phyloP scores from a whole-genome alignment of 1,284 basidiomycete species.

The Cutaneotrichosporon sp. region DNA sequence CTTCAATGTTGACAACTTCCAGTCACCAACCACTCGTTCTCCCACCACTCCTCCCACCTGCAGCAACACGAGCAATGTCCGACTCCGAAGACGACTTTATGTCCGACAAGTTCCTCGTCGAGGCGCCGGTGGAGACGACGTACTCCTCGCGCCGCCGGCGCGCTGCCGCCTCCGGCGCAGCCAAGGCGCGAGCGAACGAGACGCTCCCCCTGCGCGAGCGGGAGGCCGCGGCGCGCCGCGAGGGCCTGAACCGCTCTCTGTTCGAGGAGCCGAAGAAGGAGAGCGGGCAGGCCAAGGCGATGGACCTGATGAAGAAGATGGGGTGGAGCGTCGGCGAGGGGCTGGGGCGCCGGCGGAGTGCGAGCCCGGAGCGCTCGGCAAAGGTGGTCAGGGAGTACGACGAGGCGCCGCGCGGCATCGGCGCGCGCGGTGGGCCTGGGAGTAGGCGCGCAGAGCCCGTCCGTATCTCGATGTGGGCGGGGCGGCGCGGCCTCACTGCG shows the following conservation, averaged over 20 bases:
- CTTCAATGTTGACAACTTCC: no score
- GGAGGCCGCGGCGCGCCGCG: constrained; percentile 41
- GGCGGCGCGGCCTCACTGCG: constrained; percentile 40
- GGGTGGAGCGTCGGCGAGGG: constrained; percentile 54
- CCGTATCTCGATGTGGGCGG: constrained; percentile 50
- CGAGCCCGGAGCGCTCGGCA: constrained; percentile 24
- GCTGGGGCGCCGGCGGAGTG: constrained; percentile 37
- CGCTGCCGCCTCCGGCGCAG: constrained; percentile 29
- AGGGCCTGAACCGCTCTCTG: constrained; percentile 43
- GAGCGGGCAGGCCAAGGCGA: constrained; percentile 38
- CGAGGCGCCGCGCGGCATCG: constrained; percentile 19
- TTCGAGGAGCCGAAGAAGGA: constrained; percentile 31
- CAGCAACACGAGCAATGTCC: constrained; percentile 44
- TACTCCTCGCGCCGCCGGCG: constrained; percentile 38
- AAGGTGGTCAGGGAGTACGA: constrained; percentile 14
- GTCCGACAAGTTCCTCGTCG: constrained; percentile 54
- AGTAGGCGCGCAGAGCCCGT: constrained; percentile 48
- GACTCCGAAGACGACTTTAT: constrained; percentile 55
- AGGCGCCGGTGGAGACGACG: constrained; percentile 24
- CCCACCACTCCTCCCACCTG: no score
- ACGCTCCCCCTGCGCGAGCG: constrained; percentile 16
- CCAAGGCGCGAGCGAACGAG: constrained; percentile 36
- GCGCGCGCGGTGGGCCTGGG: no score
- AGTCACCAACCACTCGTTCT: background rate
- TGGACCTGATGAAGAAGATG: constrained; percentile 54